Conservation (phyloP, 2,329 filamentous ascomycete genomes). For the Exophiala spinifera region DNA sequence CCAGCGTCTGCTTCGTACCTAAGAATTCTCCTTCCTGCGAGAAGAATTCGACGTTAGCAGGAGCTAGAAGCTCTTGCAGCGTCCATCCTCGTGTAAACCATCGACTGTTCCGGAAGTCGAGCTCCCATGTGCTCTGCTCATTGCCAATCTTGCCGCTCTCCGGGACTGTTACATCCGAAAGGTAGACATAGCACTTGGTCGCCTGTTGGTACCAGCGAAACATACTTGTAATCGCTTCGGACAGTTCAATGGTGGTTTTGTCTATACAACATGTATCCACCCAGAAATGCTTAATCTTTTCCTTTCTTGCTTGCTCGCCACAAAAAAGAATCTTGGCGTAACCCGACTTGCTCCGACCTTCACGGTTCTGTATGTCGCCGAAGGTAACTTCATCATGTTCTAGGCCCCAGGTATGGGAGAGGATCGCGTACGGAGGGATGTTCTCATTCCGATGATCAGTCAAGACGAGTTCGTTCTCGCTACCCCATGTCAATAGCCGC, state of each 20-base stretch:
- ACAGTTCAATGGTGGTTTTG: neutral
- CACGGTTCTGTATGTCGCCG: too few species aligned
- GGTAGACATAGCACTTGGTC: neutral
- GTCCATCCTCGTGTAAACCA: constrained; percentile 7
- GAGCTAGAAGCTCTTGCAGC: constrained; percentile 29
- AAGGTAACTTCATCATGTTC: too few species aligned
- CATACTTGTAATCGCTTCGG: neutral
- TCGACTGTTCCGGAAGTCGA: neutral
- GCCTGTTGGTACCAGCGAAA: neutral
- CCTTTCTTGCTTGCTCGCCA: neutral
- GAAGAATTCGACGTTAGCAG: neutral
- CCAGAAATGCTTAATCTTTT: neutral
- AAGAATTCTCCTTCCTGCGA: neutral
- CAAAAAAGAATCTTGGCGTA: neutral
- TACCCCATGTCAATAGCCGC: too few species aligned
- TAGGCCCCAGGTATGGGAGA: too few species aligned
- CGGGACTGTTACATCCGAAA: neutral
- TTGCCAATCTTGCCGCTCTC: neutral
- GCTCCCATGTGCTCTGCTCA: neutral
- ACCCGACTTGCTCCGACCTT: too few species aligned
- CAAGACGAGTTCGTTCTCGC: too few species aligned
- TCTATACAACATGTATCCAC: neutral
- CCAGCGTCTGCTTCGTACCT: neutral
- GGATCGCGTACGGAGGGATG: too few species aligned
- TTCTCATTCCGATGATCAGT: too few species aligned